Conservation (phyloP, 345 rosid genomes). For the rapeseed (Brassica napus) region DNA sequence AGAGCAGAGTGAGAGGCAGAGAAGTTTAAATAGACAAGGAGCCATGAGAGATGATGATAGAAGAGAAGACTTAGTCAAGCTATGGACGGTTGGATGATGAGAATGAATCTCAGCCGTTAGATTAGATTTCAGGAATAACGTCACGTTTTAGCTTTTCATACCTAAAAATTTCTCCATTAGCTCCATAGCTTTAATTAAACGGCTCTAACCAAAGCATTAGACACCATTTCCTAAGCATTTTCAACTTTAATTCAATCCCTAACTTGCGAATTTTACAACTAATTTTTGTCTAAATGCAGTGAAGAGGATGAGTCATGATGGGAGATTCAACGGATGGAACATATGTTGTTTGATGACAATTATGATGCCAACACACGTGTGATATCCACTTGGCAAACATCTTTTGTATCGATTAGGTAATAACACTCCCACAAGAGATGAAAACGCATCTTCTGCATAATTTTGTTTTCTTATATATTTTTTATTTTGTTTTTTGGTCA, state of each 20-base stretch:
- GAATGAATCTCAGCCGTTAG: conserved; percentile 21
- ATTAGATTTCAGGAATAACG: conserved; percentile 9
- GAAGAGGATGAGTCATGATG: conserved; percentile 21
- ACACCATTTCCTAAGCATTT: neutral
- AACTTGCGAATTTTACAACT: neutral
- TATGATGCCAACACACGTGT: conserved; percentile 33
- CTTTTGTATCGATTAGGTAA: conserved; percentile 16
- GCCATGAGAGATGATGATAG: conserved; percentile 7
- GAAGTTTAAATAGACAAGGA: conserved; percentile 34
- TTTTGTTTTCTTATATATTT: neutral
- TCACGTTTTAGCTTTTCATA: conserved; percentile 14
- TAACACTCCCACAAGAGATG: neutral
- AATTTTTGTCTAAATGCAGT: neutral
- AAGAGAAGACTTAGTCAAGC: conserved; percentile 21
- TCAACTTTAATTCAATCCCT: neutral
- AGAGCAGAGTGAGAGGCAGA: conserved; percentile 21
- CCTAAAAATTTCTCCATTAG: conserved; percentile 7
- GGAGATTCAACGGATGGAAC: conserved; percentile 1
- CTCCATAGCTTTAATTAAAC: neutral
- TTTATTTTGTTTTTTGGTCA: neutral
- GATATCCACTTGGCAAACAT: conserved; percentile 31
- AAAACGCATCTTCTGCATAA: conserved; percentile 1
- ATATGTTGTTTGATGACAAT: conserved; percentile 14
- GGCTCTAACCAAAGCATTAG: conserved; percentile 9
- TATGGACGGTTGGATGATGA: conserved; percentile 32